A percentile compares a stretch with the other conserved stretches of the same genome.
These are phyloP conservation scores for Penicillium brasilianum DNA, from an alignment of 2,329 filamentous ascomycete species.

Conservation along the genomic window DNA sequence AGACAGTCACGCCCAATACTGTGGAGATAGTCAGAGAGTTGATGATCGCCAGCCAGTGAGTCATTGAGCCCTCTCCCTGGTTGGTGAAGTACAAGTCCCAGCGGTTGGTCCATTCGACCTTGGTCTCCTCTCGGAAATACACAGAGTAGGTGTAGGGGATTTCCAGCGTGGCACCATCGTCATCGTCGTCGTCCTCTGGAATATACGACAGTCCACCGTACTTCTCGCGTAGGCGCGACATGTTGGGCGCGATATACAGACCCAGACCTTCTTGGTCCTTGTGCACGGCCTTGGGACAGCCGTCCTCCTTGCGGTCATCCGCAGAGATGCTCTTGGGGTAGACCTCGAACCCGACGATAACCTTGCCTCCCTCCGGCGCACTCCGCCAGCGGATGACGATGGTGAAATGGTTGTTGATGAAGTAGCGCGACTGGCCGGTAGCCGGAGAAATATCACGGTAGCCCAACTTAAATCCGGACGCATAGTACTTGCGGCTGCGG, in stretches of 20 bases:
- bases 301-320: slow-evolving; percentile 64
- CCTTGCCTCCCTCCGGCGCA: slow-evolving; percentile 73
- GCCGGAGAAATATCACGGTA: slow-evolving; percentile 69
- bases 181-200: slow-evolving; percentile 61
- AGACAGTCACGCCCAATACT: slow-evolving; percentile 75
- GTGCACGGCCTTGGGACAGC: slow-evolving; percentile 71
- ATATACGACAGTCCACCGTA: slow-evolving; percentile 66
- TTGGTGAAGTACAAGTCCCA: slow-evolving; percentile 93
- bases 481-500: slow-evolving; percentile 84
- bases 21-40: slow-evolving; percentile 86
- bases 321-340: slow-evolving; percentile 82
- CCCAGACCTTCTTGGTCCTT: slow-evolving; percentile 69
- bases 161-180: slow-evolving; percentile 68
- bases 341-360: slow-evolving; percentile 87
- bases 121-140: slow-evolving; percentile 83
- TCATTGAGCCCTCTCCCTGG: slow-evolving; percentile 78
- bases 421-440: slow-evolving; percentile 68
- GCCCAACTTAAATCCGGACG: slow-evolving; percentile 86
- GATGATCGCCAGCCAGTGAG: slow-evolving; percentile 87
- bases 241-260: slow-evolving; percentile 69
- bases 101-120: slow-evolving; percentile 78
- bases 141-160: slow-evolving; percentile 90
- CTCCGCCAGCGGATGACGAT: slow-evolving; percentile 79
- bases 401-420: slow-evolving; percentile 86
- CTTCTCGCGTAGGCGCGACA: slow-evolving; percentile 59